These are phyloP conservation scores for Ogataea philodendri DNA, from an alignment of 805 yeast genomes.

Conservation along the genomic window DNA sequence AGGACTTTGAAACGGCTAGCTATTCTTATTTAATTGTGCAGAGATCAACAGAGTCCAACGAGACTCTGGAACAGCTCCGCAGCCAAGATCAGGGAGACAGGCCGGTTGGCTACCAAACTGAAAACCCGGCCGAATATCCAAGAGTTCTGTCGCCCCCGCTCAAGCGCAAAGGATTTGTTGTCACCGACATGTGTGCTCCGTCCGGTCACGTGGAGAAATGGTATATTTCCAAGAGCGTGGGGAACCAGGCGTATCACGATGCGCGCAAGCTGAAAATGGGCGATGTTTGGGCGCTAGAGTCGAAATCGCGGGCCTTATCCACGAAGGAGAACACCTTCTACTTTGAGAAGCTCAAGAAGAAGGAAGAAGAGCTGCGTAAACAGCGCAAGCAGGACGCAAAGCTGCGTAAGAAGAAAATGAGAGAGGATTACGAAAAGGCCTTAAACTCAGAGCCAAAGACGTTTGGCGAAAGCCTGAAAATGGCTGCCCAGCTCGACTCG, in stretches of 20 bases:
- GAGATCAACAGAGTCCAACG: constrained; percentile 47
- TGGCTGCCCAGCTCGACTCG: constrained; percentile 30
- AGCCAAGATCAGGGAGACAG: constrained; percentile 17
- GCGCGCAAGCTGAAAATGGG: constrained; percentile 84
- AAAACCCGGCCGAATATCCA: constrained; percentile 53
- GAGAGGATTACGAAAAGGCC: constrained; percentile 26
- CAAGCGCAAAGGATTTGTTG: constrained; percentile 80
- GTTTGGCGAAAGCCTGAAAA: constrained; percentile 21
- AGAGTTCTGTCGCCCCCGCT: constrained; percentile 69
- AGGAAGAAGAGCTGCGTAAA: constrained; percentile 31
- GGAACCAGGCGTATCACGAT: constrained; percentile 78
- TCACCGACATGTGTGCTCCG: constrained; percentile 74
- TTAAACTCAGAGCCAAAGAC: constrained; percentile 24
- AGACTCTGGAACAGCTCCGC: constrained; percentile 18
- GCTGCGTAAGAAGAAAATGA: constrained; percentile 25
- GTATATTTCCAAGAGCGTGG: constrained; percentile 78
- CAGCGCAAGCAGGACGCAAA: constrained; percentile 28
- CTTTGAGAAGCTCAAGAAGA: constrained; percentile 34
- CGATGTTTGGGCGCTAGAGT: constrained; percentile 80
- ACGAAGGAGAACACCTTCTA: constrained; percentile 34
- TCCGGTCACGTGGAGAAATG: constrained; percentile 82
- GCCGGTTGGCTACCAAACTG: constrained; percentile 29
- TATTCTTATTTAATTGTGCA: constrained; percentile 73
- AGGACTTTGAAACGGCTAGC: constrained; percentile 66
- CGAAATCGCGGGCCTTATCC: constrained; percentile 48